These are phyloP conservation scores for Collybiopsis luxurians DNA, from an alignment of 768 basidiomycete species.

Conservation along the genomic window DNA sequence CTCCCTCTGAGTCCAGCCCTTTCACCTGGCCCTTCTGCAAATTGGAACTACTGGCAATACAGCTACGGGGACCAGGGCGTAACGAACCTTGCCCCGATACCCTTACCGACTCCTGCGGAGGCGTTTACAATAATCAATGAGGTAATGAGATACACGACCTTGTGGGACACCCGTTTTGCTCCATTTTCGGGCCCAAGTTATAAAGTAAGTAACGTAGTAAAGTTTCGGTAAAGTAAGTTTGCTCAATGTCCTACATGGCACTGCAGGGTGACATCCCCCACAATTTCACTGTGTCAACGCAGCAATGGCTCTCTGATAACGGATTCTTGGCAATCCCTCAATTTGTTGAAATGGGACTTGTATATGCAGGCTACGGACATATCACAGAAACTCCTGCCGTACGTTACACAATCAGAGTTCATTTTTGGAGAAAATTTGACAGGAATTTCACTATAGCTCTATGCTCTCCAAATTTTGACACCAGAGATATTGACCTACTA, in stretches of 20 bases:
- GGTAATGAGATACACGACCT: background rate
- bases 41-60: conserved; percentile 3
- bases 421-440: background rate
- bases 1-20: conserved; percentile 1
- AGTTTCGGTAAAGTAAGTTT: no score
- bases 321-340: background rate
- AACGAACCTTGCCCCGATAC: background rate
- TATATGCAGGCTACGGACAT: conserved; percentile 5
- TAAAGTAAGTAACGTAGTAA: background rate
- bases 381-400: conserved; percentile 3
- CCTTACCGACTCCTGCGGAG: background rate
- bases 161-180: conserved; percentile 1
- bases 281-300: background rate
- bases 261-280: conserved; percentile 1
- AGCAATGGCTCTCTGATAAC: background rate
- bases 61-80: background rate
- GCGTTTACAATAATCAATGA: background rate
- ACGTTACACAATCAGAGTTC: background rate
- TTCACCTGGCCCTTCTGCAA: background rate
- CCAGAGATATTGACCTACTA: conserved; percentile 4
- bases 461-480: conserved; percentile 8
- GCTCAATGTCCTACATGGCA: no score
- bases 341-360: background rate
- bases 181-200: background rate
- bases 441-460: background rate